These are phyloP conservation scores for Platanus orientalis DNA, from an alignment of 164 flowering plant species.

Conservation along the genomic window DNA sequence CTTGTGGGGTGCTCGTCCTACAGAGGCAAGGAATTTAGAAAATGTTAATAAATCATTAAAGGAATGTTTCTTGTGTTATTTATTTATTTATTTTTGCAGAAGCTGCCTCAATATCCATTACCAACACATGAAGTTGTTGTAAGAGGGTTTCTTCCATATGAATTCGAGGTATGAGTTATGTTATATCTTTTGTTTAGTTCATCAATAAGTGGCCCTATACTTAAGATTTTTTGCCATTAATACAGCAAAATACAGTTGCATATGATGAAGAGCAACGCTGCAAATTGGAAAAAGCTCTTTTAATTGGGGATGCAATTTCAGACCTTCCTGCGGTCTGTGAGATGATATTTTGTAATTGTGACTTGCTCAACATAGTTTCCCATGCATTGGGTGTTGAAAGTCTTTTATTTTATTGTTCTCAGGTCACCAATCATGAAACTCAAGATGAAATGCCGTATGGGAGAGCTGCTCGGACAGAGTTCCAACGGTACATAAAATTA, in stretches of 20 bases:
- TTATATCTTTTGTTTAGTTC: background rate
- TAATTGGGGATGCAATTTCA: constrained; percentile 69
- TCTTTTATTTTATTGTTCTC: background rate
- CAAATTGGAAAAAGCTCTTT: constrained; percentile 35
- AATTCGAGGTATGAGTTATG: constrained; percentile 56
- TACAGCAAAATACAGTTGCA: constrained; percentile 50
- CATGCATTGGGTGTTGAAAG: background rate
- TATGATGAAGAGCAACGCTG: constrained; percentile 28
- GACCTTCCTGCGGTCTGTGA: constrained; percentile 68
- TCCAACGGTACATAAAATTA: constrained; percentile 55
- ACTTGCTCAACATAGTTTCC: background rate
- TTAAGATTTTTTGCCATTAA: background rate
- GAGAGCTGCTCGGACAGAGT: constrained; percentile 41
- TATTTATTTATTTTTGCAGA: constrained; percentile 31
- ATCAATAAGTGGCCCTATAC: no score
- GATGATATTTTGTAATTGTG: background rate
- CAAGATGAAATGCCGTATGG: constrained; percentile 63
- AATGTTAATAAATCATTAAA: background rate
- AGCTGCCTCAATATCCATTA: constrained; percentile 64
- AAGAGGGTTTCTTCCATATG: constrained; percentile 45
- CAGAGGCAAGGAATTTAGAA: constrained; percentile 26
- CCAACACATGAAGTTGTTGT: constrained; percentile 74
- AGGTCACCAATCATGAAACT: constrained; percentile 59
- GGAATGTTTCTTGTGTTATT: background rate
- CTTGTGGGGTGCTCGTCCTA: constrained; percentile 79